Evolutionary conservation across 2,329 filamentous ascomycete genomes (phyloP), one percentile per base, ranked within the genome.

Genomic region (Diplocarpon rosae): DNA sequence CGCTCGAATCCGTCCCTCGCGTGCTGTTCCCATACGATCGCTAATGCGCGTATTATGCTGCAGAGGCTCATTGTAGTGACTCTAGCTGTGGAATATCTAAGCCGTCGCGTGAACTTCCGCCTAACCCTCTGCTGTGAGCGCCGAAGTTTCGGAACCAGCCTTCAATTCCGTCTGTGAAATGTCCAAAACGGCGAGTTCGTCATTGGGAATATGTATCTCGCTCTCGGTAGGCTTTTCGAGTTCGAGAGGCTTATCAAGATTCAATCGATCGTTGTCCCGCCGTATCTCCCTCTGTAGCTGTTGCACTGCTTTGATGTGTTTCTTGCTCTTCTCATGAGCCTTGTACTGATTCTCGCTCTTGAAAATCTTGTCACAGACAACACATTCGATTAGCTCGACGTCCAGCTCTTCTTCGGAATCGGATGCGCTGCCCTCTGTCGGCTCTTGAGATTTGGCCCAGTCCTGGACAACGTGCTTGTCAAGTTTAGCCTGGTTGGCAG

Each of bases 321-420:
- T 98, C 63, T 95, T 98, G 70, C 90, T 96, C 66, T 83, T 87
- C 66, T 95, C 89, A 58, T 98, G 92, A 2, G 84, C 82, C 57
- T 93, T 80, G 49, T 84, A 88, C 59, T 96, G 90, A 53, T 87
- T 88, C 60, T 94, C 85, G 58, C 89, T 96, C 65, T 95, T 77
- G 66, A 96, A 98, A 0, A 66, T 73, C 53, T 84, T 86, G 53
- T 78, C 75, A 63, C 92, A 96, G 4, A 79, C 75, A 2, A 83
- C 75, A 60, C 92, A 96, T 56, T 80, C 80, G 42, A 85, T 75
- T 27, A 78, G 67, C 52, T 82, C 73, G 50, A 58, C 52, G 34
- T 75, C 73, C 1, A 69, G 70, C n/a, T 71, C 68, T 20, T 75
- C 74, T 17, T 43, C 41, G 11, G 67, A 69, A 6, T 61, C 59